Evolutionary conservation across 1,139 yeast genomes (phyloP).

Genomic region (Yamadazyma oceani): DNA sequence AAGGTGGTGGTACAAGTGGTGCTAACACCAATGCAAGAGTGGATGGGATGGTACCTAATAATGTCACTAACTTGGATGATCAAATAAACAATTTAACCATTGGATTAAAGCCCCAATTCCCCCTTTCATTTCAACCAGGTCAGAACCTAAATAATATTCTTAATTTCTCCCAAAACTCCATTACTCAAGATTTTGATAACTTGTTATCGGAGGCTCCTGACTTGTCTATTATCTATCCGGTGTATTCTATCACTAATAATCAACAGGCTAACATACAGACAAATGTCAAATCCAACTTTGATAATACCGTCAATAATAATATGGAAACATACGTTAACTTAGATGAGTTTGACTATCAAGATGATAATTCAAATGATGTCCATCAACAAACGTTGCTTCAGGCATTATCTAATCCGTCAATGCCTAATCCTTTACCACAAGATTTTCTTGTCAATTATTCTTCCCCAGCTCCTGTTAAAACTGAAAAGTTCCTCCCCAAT

Average conservation of each 20-base stretch:
- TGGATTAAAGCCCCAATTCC: conserved; percentile 10
- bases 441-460: conserved; percentile 12
- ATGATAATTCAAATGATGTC: conserved; percentile 3
- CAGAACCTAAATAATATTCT: conserved; percentile 19
- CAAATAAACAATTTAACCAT: conserved; percentile 16
- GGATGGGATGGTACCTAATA: neutral
- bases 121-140: conserved; percentile 6
- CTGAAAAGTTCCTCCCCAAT: conserved; percentile 20
- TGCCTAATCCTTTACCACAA: conserved; percentile 14
- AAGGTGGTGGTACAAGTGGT: too few species aligned
- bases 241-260: conserved; percentile 29
- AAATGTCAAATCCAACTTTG: neutral
- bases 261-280: neutral
- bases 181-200: conserved; percentile 33
- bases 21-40: too few species aligned
- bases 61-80: conserved; percentile 9
- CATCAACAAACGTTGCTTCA: conserved; percentile 14
- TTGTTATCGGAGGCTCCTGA: conserved; percentile 21
- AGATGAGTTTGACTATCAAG: conserved; percentile 2
- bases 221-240: conserved; percentile 38
- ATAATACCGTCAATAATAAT: neutral
- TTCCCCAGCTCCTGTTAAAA: conserved; percentile 5
- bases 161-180: conserved; percentile 18
- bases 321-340: conserved; percentile 4
- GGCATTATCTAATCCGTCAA: conserved; percentile 11